A percentile compares a stretch with the other conserved stretches of the same genome.
These are phyloP conservation scores for Daldinia caldariorum DNA, from an alignment of 495 filamentous ascomycete species.

Conservation along the genomic window DNA sequence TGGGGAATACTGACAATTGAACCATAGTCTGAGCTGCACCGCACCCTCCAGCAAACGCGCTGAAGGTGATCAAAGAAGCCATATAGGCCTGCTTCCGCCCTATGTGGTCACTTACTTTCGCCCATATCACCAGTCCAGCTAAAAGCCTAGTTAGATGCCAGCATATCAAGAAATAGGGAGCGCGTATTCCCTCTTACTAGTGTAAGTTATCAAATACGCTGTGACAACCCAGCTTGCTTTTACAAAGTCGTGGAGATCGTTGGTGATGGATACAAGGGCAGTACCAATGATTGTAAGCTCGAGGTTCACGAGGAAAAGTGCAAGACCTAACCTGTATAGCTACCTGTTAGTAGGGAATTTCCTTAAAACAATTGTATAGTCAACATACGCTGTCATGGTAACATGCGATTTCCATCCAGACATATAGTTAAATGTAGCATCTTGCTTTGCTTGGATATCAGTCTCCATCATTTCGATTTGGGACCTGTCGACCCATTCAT, in stretches of 20 bases:
- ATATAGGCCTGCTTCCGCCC: slow-evolving; percentile 28
- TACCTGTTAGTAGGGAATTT: background rate
- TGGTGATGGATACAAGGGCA: slow-evolving; percentile 60
- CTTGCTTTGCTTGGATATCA: background rate
- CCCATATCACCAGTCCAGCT: slow-evolving; percentile 17
- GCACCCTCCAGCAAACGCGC: slow-evolving; percentile 34
- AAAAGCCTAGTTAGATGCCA: background rate
- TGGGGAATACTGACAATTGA: slow-evolving; percentile 30
- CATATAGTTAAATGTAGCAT: background rate
- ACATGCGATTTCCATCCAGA: slow-evolving; percentile 7
- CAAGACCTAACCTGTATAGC: background rate
- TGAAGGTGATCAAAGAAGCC: slow-evolving; percentile 26
- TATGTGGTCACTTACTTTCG: slow-evolving; percentile 37
- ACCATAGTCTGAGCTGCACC: slow-evolving; percentile 39
- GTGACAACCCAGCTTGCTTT: slow-evolving; percentile 60
- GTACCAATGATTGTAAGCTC: slow-evolving; percentile 61
- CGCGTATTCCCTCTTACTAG: slow-evolving; percentile 43
- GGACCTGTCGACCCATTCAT: background rate
- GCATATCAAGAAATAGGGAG: too few relatives aligned
- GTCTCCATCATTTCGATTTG: background rate
- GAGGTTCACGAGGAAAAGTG: slow-evolving; percentile 54
- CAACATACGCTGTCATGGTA: background rate
- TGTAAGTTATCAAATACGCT: slow-evolving; percentile 60
- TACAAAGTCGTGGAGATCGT: slow-evolving; percentile 56
- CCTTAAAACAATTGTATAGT: background rate